phyloP scores from a whole-genome alignment of 2,329 filamentous ascomycete species.

The Cercospora sesami region DNA sequence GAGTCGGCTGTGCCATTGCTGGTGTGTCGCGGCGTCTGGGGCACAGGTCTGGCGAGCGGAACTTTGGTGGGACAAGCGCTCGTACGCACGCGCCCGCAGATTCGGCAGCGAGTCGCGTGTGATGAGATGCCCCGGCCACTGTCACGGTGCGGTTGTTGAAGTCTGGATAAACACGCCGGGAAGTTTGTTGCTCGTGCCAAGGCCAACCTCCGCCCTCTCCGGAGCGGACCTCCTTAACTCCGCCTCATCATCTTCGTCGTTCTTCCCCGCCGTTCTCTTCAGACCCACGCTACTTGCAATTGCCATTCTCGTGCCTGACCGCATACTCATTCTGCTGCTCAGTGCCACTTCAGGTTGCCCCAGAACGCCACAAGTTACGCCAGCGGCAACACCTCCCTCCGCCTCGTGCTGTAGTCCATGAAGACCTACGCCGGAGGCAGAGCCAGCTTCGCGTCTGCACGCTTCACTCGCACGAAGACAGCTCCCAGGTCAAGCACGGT shows the following conservation, averaged over 20 bases:
- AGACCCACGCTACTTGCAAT: background rate
- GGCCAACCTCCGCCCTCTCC: background rate
- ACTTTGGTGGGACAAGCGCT: background rate
- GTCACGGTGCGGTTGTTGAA: background rate
- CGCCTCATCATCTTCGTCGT: background rate
- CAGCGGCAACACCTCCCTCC: background rate
- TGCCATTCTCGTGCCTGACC: background rate
- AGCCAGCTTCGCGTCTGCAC: background rate
- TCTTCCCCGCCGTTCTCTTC: background rate
- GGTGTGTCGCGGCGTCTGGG: background rate
- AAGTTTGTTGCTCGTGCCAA: background rate
- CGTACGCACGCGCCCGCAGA: background rate
- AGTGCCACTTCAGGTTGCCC: background rate
- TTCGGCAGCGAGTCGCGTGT: background rate
- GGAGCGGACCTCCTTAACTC: background rate
- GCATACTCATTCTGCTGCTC: background rate
- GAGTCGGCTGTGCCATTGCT: background rate
- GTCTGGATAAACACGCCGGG: background rate
- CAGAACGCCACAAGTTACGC: constrained; percentile 5
- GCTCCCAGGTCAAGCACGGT: too few relatives aligned
- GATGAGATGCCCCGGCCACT: background rate
- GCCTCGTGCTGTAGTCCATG: background rate
- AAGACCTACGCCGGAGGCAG: background rate
- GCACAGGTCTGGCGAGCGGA: background rate
- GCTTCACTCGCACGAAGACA: too few relatives aligned